phyloP scores from a whole-genome alignment of 2,329 filamentous ascomycete species.

The Trichoderma sp. region DNA sequence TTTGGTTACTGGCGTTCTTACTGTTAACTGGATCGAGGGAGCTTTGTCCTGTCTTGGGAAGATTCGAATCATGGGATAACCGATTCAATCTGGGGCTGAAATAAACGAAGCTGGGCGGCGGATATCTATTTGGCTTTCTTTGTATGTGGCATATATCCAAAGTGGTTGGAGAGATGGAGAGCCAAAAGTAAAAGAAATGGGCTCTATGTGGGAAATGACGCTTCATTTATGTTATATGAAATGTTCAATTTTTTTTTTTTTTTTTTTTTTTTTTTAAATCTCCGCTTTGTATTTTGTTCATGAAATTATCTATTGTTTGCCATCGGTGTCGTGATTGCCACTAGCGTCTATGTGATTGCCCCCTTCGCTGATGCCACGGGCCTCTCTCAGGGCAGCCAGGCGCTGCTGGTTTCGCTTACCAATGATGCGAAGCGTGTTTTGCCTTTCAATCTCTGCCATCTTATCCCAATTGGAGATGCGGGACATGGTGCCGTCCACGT shows the following conservation, averaged over 20 bases:
- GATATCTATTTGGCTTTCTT: constrained; percentile 11
- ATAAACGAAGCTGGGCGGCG: constrained; percentile 17
- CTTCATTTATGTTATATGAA: constrained; percentile 19
- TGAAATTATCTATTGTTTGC: constrained; percentile 13
- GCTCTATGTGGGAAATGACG: constrained; percentile 16
- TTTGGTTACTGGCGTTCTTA: constrained; percentile 20
- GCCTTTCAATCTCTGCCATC: constrained; percentile 68
- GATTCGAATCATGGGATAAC: constrained; percentile 8
- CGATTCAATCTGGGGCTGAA: constrained; percentile 13
- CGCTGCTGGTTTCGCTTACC: constrained; percentile 68
- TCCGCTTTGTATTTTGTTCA: background rate
- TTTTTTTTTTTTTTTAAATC: background rate
- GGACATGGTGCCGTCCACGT: constrained; percentile 69
- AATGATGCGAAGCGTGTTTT: constrained; percentile 67
- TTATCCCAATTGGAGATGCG: constrained; percentile 72
- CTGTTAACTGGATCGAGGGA: background rate
- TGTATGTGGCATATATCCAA: constrained; percentile 21
- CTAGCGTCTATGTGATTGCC: constrained; percentile 20
- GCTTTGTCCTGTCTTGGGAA: constrained; percentile 17
- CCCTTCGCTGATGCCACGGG: constrained; percentile 8
- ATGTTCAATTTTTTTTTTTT: background rate
- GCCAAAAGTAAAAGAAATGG: constrained; percentile 14
- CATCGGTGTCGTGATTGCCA: constrained; percentile 21
- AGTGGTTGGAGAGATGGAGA: constrained; percentile 9
- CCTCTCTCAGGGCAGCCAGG: constrained; percentile 51